phyloP scores from a whole-genome alignment of 192 early-diverging fungal species.

The Coemansia sp. region DNA sequence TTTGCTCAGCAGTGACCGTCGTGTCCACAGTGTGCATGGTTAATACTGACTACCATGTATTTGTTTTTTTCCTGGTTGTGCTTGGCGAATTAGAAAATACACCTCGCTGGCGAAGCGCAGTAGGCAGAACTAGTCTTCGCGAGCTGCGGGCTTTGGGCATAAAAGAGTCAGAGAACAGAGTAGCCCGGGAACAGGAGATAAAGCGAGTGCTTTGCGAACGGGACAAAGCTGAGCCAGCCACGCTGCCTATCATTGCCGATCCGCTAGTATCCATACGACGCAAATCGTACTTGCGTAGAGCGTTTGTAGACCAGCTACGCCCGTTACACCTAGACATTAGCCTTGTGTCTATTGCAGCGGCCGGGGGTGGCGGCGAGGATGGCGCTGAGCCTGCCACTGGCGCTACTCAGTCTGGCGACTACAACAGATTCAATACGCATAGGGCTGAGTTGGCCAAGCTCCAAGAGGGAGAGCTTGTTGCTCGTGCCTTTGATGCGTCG shows the following conservation, averaged over 20 bases:
- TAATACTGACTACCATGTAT: not conserved
- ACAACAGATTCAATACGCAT: not conserved
- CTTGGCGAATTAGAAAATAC: not conserved
- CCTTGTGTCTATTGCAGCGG: not conserved
- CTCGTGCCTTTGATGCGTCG: slow-evolving; percentile 20
- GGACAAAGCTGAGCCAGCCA: not conserved
- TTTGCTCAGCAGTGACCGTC: not conserved
- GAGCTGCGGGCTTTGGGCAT: slow-evolving; percentile 9
- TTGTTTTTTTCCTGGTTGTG: not conserved
- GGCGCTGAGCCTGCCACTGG: not conserved
- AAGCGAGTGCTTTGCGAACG: slow-evolving; percentile 20
- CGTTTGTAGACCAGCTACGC: slow-evolving; percentile 37
- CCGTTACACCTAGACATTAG: slow-evolving; percentile 15
- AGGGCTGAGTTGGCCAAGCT: not conserved
- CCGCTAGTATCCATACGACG: not conserved
- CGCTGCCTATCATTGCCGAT: not conserved
- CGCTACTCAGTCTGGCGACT: not conserved
- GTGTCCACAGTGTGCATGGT: not conserved
- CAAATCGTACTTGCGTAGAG: slow-evolving; percentile 9
- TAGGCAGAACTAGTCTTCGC: slow-evolving; percentile 11
- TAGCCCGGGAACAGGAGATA: slow-evolving; percentile 18
- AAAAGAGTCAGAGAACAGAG: slow-evolving; percentile 21
- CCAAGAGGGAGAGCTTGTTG: slow-evolving; percentile 2
- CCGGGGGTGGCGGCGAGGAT: slow-evolving; percentile 6
- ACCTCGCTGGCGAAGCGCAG: slow-evolving; percentile 9